Percentiles rank a stretch among this genome's conserved stretches.
Evolutionary conservation across 2,329 filamentous ascomycete genomes (phyloP).

Genomic region (Colletotrichum chlorophyti): DNA sequence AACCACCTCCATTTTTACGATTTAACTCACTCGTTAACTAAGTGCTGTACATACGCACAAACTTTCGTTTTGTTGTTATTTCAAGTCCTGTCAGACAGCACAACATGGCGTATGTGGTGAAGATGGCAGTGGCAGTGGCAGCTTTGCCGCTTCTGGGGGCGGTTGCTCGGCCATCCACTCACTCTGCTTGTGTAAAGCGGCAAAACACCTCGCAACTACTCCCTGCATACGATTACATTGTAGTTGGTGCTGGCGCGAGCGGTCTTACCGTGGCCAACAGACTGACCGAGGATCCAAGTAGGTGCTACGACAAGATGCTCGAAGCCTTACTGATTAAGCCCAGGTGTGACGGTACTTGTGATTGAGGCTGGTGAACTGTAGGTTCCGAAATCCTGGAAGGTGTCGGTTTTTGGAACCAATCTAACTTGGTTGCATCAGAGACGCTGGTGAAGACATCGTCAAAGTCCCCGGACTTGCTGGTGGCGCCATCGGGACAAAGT

Average conservation of each 20-base stretch:
- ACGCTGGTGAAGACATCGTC: conserved; percentile 32
- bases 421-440: neutral
- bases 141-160: conserved; percentile 20
- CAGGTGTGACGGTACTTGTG: conserved; percentile 35
- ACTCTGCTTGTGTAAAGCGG: neutral
- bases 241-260: conserved; percentile 43
- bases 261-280: conserved; percentile 44
- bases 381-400: neutral
- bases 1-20: neutral
- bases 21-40: conserved; percentile 6
- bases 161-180: conserved; percentile 18
- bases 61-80: neutral
- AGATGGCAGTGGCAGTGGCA: conserved; percentile 21
- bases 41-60: conserved; percentile 13
- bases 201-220: conserved; percentile 2
- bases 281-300: conserved; percentile 41
- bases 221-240: conserved; percentile 39
- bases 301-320: too few relatives aligned
- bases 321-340: neutral
- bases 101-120: conserved; percentile 13
- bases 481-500: conserved; percentile 30
- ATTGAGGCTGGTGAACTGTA: conserved; percentile 35
- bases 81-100: neutral
- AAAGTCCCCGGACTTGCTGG: conserved; percentile 36
- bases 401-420: neutral